phyloP scores from a whole-genome alignment of 192 early-diverging fungal species.

The Martensiomyces pterosporus region DNA sequence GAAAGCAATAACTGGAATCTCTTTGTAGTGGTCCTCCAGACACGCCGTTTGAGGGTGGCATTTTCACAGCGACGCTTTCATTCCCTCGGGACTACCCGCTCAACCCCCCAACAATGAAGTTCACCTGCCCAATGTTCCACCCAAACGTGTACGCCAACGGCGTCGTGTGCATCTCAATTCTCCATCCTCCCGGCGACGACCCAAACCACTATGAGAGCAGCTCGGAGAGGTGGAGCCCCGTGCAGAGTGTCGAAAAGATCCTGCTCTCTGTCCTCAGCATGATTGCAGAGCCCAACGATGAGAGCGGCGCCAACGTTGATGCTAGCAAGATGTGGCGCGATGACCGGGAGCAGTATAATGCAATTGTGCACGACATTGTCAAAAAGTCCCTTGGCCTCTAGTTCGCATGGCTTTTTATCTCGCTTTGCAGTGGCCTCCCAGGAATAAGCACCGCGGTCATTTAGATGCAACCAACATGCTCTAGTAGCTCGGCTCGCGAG shows the following conservation, averaged over 20 bases:
- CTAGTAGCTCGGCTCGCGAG: no score
- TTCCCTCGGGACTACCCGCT: constrained; percentile 97
- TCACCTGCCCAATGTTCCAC: constrained; percentile 93
- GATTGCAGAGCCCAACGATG: constrained; percentile 98
- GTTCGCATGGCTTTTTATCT: no score
- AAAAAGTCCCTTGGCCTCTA: constrained; percentile 75
- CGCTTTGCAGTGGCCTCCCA: no score
- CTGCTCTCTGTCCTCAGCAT: constrained; percentile 90
- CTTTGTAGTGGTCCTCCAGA: constrained; percentile 86
- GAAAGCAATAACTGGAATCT: no score
- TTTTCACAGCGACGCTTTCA: constrained; percentile 82
- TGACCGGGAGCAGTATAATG: constrained; percentile 77
- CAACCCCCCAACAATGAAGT: constrained; percentile 93
- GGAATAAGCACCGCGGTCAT: no score
- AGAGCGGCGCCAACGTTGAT: constrained; percentile 97
- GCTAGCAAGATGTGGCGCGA: constrained; percentile 95
- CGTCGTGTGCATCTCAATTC: constrained; percentile 95
- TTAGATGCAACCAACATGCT: no score
- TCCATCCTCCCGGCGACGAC: constrained; percentile 97
- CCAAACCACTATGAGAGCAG: constrained; percentile 97
- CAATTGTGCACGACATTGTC: constrained; percentile 74
- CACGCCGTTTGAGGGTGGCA: constrained; percentile 92
- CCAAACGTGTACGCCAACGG: constrained; percentile 96
- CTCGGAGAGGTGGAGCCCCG: constrained; percentile 94
- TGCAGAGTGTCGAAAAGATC: constrained; percentile 98